A percentile compares a stretch with the other conserved stretches of the same genome.
Conservation (phyloP, 306 rosid species). For the Fragaria nilgerrensis region DNA sequence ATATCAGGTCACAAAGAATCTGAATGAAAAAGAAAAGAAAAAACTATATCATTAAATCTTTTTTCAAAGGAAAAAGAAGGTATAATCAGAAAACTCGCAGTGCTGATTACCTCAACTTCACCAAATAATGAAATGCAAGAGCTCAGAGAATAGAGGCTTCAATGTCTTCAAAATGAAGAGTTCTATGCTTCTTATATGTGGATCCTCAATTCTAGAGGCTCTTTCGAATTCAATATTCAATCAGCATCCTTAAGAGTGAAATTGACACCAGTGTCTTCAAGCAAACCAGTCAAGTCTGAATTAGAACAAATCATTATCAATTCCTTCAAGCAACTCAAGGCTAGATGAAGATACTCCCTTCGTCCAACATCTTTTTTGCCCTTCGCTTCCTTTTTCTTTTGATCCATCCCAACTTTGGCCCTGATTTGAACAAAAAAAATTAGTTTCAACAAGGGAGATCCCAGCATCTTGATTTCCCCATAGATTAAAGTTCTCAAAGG, state of each 20-base stretch:
- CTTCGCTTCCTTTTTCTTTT: constrained; percentile 36
- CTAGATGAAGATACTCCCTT: constrained; percentile 37
- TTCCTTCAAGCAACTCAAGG: constrained; percentile 41
- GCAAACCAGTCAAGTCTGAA: constrained; percentile 30
- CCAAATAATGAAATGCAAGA: constrained; percentile 26
- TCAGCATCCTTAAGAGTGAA: constrained; percentile 6
- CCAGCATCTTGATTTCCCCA: constrained; percentile 35
- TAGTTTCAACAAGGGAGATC: constrained; percentile 32
- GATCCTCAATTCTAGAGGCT: constrained; percentile 29
- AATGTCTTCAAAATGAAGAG: constrained; percentile 34
- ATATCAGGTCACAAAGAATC: constrained; percentile 33
- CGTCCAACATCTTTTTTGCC: constrained; percentile 33
- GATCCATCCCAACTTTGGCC: constrained; percentile 18
- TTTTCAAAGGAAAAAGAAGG: neutral
- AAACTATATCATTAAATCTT: neutral
- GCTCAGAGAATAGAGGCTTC: constrained; percentile 36
- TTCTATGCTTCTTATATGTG: constrained; percentile 26
- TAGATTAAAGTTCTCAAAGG: constrained; percentile 32
- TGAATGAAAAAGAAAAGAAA: constrained; percentile 5
- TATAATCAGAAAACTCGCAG: neutral
- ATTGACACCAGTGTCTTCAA: constrained; percentile 34
- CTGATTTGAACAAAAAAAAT: constrained; percentile 22
- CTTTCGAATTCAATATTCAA: constrained; percentile 20
- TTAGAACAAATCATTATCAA: constrained; percentile 22
- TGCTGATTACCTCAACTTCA: constrained; percentile 36